Evolutionary conservation across 2,329 filamentous ascomycete genomes (phyloP), one percentile per base, ranked within the genome.

Genomic region (Parastagonospora nodorum): DNA sequence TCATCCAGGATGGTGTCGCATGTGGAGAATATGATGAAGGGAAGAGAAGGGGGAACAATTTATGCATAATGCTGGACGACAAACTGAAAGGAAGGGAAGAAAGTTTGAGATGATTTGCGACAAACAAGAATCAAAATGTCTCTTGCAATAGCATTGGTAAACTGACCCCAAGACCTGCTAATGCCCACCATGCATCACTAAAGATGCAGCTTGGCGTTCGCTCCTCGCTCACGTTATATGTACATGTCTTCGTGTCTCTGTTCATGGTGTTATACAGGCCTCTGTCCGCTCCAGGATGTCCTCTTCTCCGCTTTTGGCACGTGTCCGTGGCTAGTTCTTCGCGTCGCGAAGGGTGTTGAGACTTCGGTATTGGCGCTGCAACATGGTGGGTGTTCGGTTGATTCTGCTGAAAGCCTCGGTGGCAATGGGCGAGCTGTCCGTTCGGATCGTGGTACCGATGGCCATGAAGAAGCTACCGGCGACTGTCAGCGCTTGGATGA

Each of bases 361-460:
- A 56, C 53, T 66, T 52, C 66, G 68, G 60, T 67, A 68, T 44
- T 66, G 64, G 39, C 68, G 62, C 11, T 80, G 80, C 64, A 85
- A 75, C 58, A 96, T 85, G 66, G 93, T 85, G 19, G 92, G 90
- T 57, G 85, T 84, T 65, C 88, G 71, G 58, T 74, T 82, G 43
- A 89, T 86, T 72, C 85, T 84, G 62, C 85, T 83, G 78, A 93
- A 96, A 50, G 89, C 85, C 71, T 92, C 84, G 61, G 86, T 82
- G 51, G 88, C 80, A 66, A 89, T 87, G 32, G 88, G 86, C 37
- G 90, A 90, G 59, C 90, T 86, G 66, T 99, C 94, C 53, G 91
- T 92, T 71, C 94, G 89, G 68, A 99, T 97, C 38, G 96, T 92
- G 65, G 91, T 96, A 63, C 94, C 94, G 64, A 99, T 96, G 50